Evolutionary conservation across 1,139 yeast species (phyloP).

Genomic region (Chernovozyma sophiae-reginae): DNA sequence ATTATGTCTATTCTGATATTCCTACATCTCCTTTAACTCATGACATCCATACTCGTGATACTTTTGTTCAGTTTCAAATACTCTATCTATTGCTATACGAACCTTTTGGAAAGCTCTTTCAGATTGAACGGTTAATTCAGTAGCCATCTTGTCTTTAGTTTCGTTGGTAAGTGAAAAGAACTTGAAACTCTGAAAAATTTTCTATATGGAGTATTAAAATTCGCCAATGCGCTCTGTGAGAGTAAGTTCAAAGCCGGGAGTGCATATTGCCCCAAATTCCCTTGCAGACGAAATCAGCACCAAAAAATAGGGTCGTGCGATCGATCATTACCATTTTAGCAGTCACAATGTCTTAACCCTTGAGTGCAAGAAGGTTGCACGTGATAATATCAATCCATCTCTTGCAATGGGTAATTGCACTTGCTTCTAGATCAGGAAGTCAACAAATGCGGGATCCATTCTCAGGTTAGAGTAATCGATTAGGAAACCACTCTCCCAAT

Average conservation of each 20-base stretch:
- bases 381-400: slow-evolving; percentile 1
- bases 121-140: slow-evolving; percentile 99
- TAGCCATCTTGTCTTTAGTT: slow-evolving; percentile 68
- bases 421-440: slow-evolving; percentile 7
- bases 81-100: slow-evolving; percentile 32
- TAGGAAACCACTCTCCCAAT: too few relatives aligned
- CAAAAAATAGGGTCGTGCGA: not conserved
- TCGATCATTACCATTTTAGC: not conserved
- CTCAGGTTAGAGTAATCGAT: too few relatives aligned
- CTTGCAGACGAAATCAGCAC: not conserved
- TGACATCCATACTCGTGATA: too few relatives aligned
- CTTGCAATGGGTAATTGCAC: too few relatives aligned
- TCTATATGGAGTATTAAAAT: slow-evolving; percentile 8
- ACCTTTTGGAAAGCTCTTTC: slow-evolving; percentile 99
- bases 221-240: slow-evolving; percentile 3
- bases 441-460: too few relatives aligned
- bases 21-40: too few relatives aligned
- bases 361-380: not conserved
- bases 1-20: too few relatives aligned
- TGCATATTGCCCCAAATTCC: slow-evolving; percentile 2
- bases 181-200: slow-evolving; percentile 10
- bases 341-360: slow-evolving; percentile 1
- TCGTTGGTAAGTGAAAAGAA: slow-evolving; percentile 12
- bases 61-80: not conserved
- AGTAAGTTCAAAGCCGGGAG: not conserved